These are phyloP conservation scores for Boletus subcaerulescens DNA, from an alignment of 768 basidiomycete species.

Conservation along the genomic window DNA sequence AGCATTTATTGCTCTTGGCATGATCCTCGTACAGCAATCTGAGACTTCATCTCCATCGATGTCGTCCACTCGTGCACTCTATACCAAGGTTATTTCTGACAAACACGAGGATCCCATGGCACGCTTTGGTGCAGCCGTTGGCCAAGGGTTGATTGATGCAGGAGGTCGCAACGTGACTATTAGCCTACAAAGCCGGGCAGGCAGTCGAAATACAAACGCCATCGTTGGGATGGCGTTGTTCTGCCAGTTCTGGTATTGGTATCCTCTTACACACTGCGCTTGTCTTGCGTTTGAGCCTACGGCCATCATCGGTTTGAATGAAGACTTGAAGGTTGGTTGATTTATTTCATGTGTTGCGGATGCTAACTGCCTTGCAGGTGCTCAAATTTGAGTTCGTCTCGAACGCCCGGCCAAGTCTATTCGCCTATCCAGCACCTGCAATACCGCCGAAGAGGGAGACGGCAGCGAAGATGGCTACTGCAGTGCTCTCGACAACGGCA, in stretches of 20 bases:
- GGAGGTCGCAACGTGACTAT: slow-evolving; percentile 97
- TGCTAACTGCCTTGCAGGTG: slow-evolving; percentile 48
- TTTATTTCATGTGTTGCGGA: background rate
- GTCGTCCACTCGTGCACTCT: slow-evolving; percentile 76
- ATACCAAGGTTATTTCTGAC: slow-evolving; percentile 86
- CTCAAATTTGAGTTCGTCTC: slow-evolving; percentile 91
- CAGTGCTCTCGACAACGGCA: slow-evolving; percentile 94
- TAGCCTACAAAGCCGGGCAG: slow-evolving; percentile 88
- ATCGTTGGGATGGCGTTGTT: slow-evolving; percentile 98
- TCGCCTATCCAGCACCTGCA: slow-evolving; percentile 84
- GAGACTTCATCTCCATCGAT: slow-evolving; percentile 85
- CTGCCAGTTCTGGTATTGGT: slow-evolving; percentile 99
- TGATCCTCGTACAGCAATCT: slow-evolving; percentile 96
- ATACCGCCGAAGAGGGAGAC: slow-evolving; percentile 93
- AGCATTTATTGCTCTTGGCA: slow-evolving; percentile 91
- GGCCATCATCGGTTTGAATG: slow-evolving; percentile 88
- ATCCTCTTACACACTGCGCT: slow-evolving; percentile 91
- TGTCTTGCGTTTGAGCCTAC: slow-evolving; percentile 94
- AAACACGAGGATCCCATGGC: slow-evolving; percentile 99
- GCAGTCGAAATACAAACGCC: slow-evolving; percentile 88
- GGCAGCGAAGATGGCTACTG: slow-evolving; percentile 87
- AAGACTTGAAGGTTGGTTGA: slow-evolving; percentile 68
- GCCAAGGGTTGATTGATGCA: slow-evolving; percentile 96
- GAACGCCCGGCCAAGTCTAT: slow-evolving; percentile 86
- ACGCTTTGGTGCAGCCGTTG: slow-evolving; percentile 92